phyloP scores from a whole-genome alignment of 2,329 filamentous ascomycete species.

The Alternaria hordeiaustralica region DNA sequence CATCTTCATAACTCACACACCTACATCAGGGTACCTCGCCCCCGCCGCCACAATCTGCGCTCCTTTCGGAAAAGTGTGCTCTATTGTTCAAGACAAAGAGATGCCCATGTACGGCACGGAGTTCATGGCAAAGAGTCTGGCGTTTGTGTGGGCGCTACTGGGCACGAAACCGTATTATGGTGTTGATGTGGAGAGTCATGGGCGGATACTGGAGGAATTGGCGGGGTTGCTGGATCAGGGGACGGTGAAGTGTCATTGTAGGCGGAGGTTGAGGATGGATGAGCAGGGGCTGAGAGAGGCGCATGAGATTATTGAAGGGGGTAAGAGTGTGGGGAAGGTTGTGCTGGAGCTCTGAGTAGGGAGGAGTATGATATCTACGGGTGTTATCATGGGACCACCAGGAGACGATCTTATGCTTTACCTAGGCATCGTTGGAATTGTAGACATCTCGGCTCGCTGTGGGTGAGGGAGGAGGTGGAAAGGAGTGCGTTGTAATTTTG shows the following conservation, averaged over 20 bases:
- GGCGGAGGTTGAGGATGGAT: conserved; percentile 5
- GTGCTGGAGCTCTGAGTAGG: conserved; percentile 3
- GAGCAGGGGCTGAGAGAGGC: conserved; percentile 7
- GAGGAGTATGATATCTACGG: neutral
- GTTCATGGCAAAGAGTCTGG: conserved; percentile 13
- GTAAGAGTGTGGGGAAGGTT: conserved; percentile 5
- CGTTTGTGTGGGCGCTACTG: conserved; percentile 4
- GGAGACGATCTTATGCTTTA: neutral
- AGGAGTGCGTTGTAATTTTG: neutral
- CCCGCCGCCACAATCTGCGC: conserved; percentile 8
- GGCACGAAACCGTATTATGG: conserved; percentile 12
- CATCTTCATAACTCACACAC: conserved; percentile 10
- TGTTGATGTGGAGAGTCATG: conserved; percentile 2
- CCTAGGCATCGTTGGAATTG: neutral
- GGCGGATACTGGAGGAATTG: neutral
- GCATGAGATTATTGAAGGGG: conserved; percentile 5
- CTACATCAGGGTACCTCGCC: conserved; percentile 2
- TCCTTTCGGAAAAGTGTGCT: conserved; percentile 4
- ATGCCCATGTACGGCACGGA: conserved; percentile 14
- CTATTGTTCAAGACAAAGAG: conserved; percentile 9
- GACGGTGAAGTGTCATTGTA: conserved; percentile 4
- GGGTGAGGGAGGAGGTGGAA: neutral
- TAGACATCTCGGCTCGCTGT: neutral
- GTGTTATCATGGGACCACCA: neutral
- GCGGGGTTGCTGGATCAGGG: conserved; percentile 2